Evolutionary conservation across 2,329 filamentous ascomycete genomes (phyloP).

Genomic region (Claviceps paspali): DNA sequence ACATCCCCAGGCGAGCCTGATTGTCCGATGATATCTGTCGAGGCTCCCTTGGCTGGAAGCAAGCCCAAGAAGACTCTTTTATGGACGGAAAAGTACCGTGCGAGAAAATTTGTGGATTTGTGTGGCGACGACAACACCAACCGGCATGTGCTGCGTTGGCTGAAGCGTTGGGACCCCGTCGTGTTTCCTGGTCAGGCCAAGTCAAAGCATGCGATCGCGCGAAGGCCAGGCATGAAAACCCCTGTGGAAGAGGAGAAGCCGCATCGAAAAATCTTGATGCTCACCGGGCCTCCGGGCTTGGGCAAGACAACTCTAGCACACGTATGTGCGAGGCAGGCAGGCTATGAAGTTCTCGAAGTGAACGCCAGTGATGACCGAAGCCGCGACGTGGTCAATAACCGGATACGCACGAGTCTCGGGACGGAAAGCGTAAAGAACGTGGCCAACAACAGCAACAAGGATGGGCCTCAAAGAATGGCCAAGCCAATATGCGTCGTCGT

Average conservation of each 20-base stretch:
- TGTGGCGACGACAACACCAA: conserved; percentile 93
- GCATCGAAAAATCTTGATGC: conserved; percentile 74
- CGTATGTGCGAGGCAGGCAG: conserved; percentile 87
- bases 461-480: conserved; percentile 50
- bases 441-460: conserved; percentile 41
- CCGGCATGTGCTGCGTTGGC: conserved; percentile 75
- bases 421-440: conserved; percentile 85
- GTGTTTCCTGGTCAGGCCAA: conserved; percentile 71
- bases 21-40: conserved; percentile 27
- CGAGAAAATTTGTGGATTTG: conserved; percentile 78
- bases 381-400: conserved; percentile 72
- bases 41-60: conserved; percentile 18
- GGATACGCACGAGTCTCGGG: conserved; percentile 80
- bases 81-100: conserved; percentile 97
- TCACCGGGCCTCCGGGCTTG: conserved; percentile 82
- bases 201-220: conserved; percentile 31
- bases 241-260: conserved; percentile 52
- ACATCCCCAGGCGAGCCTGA: conserved; percentile 13
- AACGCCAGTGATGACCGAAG: conserved; percentile 96
- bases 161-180: conserved; percentile 85
- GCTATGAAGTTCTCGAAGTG: conserved; percentile 93
- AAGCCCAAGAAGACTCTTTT: conserved; percentile 42
- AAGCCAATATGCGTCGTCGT: conserved; percentile 87
- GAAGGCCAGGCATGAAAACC: conserved; percentile 26
- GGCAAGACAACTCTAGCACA: conserved; percentile 95